A percentile compares a stretch with the other conserved stretches of the same genome.
phyloP scores from a whole-genome alignment of 495 filamentous ascomycete species.

The Talaromyces ruber region DNA sequence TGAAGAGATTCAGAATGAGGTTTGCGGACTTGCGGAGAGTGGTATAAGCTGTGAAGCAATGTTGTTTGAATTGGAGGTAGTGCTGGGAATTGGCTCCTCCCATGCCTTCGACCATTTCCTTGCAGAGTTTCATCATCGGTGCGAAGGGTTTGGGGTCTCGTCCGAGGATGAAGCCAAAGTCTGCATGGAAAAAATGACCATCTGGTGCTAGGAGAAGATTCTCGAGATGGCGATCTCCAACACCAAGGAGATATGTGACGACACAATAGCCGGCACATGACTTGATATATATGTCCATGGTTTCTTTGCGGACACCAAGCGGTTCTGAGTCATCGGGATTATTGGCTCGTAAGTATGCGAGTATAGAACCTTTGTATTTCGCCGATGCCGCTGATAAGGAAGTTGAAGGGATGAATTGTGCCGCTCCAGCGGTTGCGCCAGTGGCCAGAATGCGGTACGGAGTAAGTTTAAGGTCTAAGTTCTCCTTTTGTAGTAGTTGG shows the following conservation, averaged over 20 bases:
- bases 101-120: slow-evolving; percentile 99
- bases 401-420: slow-evolving; percentile 85
- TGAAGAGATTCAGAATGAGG: slow-evolving; percentile 92
- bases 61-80: slow-evolving; percentile 82
- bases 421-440: slow-evolving; percentile 75
- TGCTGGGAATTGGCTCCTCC: slow-evolving; percentile 71
- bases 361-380: slow-evolving; percentile 72
- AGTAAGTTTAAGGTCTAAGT: slow-evolving; percentile 89
- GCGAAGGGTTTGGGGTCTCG: slow-evolving; percentile 97
- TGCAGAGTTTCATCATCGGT: slow-evolving; percentile 90
- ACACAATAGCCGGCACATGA: slow-evolving; percentile 97
- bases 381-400: slow-evolving; percentile 69
- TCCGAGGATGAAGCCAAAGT: slow-evolving; percentile 96
- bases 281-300: slow-evolving; percentile 92
- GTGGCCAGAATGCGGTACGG: slow-evolving; percentile 97
- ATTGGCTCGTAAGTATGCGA: slow-evolving; percentile 80
- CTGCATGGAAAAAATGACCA: slow-evolving; percentile 94
- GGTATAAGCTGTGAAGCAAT: slow-evolving; percentile 92
- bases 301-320: slow-evolving; percentile 80
- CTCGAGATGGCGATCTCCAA: slow-evolving; percentile 93
- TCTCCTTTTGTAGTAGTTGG: slow-evolving; percentile 88
- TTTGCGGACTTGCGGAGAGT: slow-evolving; percentile 82
- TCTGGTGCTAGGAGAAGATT: slow-evolving; percentile 88
- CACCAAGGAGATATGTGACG: slow-evolving; percentile 97
- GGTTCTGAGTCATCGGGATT: slow-evolving; percentile 81